Base-by-base conservation (phyloP, 139 green algal genomes). In the Chlorella vulgaris region DNA sequence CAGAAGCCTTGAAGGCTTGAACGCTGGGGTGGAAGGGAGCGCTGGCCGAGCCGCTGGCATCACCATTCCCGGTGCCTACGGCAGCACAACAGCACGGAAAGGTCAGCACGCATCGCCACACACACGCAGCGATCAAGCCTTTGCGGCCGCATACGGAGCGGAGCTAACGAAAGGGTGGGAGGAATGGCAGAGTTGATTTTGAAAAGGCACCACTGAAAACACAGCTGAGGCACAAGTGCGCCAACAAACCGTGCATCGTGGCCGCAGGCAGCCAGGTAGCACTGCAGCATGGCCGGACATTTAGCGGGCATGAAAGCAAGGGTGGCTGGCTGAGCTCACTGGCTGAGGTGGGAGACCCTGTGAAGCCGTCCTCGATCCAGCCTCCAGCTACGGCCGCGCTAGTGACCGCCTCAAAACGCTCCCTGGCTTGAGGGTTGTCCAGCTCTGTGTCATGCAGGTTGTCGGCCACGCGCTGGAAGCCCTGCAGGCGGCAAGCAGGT, bases 401-500 rank as follows among this genome's bases (percentile, higher is more conserved):
- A 13, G 89, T 63, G 4, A 81, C 62, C 26, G 81, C 76, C 5
- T 66, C 80, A 80, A 92, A 89, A 33, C 43, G 68, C 50, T 84
- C 84, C 40, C 69, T 51, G 13, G 91, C 93, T 39, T 71, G 70
- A 0, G 94, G 94, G 50, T 89, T 91, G 84, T 97, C 94, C 47
- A 97, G 88, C 22, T 86, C 80, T 0, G 87, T 89, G 80, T 97
- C 93, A 2, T 86, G 84, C 74, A 97, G 83, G 69, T 90, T 90
- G 51, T 90, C 88, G 3, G 85, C 85, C 60, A 96, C 88, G 15
- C 94, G 83, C 61, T 88, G 85, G 73, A 95, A 94, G 50, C 92
- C 86, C 77, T 87, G 78, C 58, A 19, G 2, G 35, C 40, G n/a
- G 31, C 19, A 18, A 26, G 58, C 21, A 29, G 58, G 21, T 15